Base-by-base conservation (phyloP, 2,329 filamentous ascomycete genomes). In the Hortaea werneckii region DNA sequence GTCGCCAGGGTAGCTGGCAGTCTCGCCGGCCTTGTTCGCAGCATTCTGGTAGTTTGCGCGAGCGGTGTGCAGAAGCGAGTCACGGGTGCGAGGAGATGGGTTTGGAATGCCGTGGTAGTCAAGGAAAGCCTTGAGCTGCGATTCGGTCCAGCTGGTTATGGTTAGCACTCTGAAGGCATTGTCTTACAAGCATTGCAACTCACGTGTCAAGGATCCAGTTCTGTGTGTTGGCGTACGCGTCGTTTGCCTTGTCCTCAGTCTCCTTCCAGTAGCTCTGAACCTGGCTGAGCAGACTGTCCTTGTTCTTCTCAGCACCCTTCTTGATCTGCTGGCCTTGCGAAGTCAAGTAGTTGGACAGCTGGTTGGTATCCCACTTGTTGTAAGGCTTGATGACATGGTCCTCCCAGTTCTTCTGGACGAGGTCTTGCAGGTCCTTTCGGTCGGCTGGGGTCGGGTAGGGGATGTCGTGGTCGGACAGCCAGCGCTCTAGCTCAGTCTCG, bases 401-500 rank as follows among this genome's bases (percentile, higher is more conserved):
- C 40, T 94, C 80, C 92, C 92, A 98, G 72, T 94, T 89, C 60
- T 81, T 77, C 69, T 87, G 83, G 53, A 96, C 84, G n/a, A 94
- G 72, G 51, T 82, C 82, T 69, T 95, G 85, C n/a, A 98, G 81
- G 55, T 95, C 87, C 69, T 92, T 94, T 61, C 92, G 87, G 68
- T 95, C 88, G 41, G 90, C 81, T 8, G 89, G 80, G 8, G 80
- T 82, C n/a, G 92, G 88, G 65, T 95, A 88, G 7, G 90, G 87
- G 47, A 98, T 76, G 65, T 89, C 80, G 70, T 96, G 78, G 64
- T 98, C 92, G 29, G 85, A 85, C 42, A 98, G 80, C 92, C 92
- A 98, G 60, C 89, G 80, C 72, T 98, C 90, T 29, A 98, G 80
- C 75, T 98, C 92, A 20, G 87, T 94, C 74, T 96, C 83, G 60